Evolutionary conservation across 148 eudicot genomes (phyloP).

Genomic region (Rhododendron kiyosumense): DNA sequence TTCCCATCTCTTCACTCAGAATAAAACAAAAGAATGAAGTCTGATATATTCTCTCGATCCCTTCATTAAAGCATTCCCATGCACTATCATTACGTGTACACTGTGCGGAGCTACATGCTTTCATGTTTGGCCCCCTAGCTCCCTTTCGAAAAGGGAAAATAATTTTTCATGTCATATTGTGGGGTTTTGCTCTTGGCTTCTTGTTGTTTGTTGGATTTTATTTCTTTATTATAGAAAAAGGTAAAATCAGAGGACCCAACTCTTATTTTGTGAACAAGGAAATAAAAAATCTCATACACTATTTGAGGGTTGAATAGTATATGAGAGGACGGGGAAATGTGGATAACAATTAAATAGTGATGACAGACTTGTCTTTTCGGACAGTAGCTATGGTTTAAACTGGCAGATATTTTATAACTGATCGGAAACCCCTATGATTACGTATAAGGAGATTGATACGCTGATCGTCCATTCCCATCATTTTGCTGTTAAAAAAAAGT

Average conservation of each 20-base stretch:
- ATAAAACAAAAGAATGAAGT: not conserved
- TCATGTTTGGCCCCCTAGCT: slow-evolving; percentile 1
- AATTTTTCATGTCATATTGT: not conserved
- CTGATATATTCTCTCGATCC: slow-evolving; percentile 1
- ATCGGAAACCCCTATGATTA: no score
- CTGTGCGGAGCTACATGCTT: slow-evolving; percentile 4
- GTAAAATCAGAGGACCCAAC: not conserved
- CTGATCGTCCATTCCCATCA: no score
- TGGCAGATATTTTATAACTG: no score
- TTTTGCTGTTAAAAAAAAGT: no score
- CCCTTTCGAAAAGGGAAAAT: slow-evolving; percentile 1
- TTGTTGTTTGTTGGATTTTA: not conserved
- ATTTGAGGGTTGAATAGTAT: no score
- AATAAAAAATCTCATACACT: not conserved
- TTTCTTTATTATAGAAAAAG: not conserved
- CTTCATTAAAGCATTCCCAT: slow-evolving; percentile 17
- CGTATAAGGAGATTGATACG: no score
- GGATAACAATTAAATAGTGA: no score
- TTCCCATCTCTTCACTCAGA: not conserved
- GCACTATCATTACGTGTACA: slow-evolving; percentile 20
- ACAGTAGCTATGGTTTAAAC: no score
- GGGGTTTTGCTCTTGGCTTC: not conserved
- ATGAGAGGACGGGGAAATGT: no score
- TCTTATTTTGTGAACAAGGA: not conserved
- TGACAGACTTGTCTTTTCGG: no score